phyloP scores from a whole-genome alignment of 805 yeast genomes.

The Candida ponderosae region DNA sequence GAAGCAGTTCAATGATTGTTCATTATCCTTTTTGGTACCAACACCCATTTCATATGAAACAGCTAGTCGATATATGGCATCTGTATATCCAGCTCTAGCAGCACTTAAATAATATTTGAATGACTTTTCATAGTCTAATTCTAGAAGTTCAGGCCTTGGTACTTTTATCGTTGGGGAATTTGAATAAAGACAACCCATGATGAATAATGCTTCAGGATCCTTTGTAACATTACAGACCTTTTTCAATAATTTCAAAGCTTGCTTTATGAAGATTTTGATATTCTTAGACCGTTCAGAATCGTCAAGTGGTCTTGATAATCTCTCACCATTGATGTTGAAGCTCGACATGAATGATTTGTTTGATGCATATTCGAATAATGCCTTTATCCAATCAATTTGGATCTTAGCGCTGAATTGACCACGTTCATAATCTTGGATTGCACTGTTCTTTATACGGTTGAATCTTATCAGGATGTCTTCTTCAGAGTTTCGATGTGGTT shows the following conservation, averaged over 20 bases:
- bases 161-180: slow-evolving; percentile 38
- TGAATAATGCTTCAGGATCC: slow-evolving; percentile 49
- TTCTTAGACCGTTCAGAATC: slow-evolving; percentile 40
- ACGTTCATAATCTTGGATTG: slow-evolving; percentile 25
- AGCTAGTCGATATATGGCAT: slow-evolving; percentile 62
- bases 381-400: slow-evolving; percentile 61
- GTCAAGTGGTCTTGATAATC: slow-evolving; percentile 28
- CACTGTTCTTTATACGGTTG: slow-evolving; percentile 20
- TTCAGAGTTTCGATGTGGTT: slow-evolving; percentile 14
- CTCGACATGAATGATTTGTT: slow-evolving; percentile 31
- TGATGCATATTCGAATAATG: slow-evolving; percentile 40
- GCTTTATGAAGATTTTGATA: slow-evolving; percentile 45
- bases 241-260: slow-evolving; percentile 53
- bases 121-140: slow-evolving; percentile 52
- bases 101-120: slow-evolving; percentile 53
- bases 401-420: slow-evolving; percentile 35
- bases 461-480: slow-evolving; percentile 23
- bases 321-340: slow-evolving; percentile 40
- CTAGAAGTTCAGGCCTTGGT: slow-evolving; percentile 39
- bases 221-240: slow-evolving; percentile 42
- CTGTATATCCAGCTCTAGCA: slow-evolving; percentile 47
- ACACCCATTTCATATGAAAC: slow-evolving; percentile 64
- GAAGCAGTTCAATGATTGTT: slow-evolving; percentile 47
- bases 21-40: slow-evolving; percentile 37
- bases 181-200: slow-evolving; percentile 55